phyloP scores from a whole-genome alignment of 2,329 filamentous ascomycete species.

The Onygenales sp. region DNA sequence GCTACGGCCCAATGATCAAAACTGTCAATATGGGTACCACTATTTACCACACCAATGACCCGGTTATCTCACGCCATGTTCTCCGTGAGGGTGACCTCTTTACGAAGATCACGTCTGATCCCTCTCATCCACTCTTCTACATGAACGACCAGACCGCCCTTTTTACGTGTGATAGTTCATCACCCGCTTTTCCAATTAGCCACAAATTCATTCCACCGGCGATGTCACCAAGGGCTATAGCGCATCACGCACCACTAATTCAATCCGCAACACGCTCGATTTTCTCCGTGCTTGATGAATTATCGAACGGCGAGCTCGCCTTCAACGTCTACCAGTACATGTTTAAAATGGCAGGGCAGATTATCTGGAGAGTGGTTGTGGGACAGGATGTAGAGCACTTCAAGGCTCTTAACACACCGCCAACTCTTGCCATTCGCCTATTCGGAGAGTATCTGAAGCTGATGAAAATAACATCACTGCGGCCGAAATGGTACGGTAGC shows the following conservation, averaged over 20 bases:
- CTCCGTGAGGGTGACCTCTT: not conserved
- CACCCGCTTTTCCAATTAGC: not conserved
- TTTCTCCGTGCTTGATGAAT: not conserved
- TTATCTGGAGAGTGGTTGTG: not conserved
- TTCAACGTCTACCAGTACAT: not conserved
- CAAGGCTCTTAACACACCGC: not conserved
- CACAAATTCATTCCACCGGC: not conserved
- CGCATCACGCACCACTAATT: not conserved
- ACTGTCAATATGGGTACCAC: not conserved
- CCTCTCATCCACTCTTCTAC: not conserved
- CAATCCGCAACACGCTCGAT: not conserved
- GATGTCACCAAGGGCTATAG: not conserved
- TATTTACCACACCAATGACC: not conserved
- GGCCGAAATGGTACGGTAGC: not conserved
- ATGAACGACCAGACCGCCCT: not conserved
- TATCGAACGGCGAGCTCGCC: not conserved
- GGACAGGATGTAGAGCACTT: not conserved
- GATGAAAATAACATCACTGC: not conserved
- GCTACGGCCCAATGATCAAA: not conserved
- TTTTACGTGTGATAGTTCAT: not conserved
- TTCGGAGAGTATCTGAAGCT: not conserved
- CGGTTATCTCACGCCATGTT: not conserved
- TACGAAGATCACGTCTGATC: not conserved
- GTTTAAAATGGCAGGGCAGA: not conserved
- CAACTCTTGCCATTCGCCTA: not conserved